Evolutionary conservation across 2,329 filamentous ascomycete species (phyloP).

Genomic region (Lasiodiplodia theobromae): DNA sequence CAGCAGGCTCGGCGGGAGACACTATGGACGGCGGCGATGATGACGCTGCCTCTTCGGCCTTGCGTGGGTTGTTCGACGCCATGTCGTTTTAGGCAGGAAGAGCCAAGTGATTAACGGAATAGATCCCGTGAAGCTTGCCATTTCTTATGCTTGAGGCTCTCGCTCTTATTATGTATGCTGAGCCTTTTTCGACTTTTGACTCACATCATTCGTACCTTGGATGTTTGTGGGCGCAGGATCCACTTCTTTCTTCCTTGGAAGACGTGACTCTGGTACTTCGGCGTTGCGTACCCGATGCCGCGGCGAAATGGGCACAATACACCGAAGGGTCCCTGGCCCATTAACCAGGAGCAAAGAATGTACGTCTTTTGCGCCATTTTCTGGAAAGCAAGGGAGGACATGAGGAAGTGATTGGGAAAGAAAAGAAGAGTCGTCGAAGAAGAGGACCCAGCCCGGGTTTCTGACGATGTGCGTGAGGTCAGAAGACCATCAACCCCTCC

Average conservation of each 20-base stretch:
- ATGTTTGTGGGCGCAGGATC: background rate
- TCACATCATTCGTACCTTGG: background rate
- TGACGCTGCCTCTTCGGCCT: too few species aligned
- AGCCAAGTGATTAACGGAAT: too few species aligned
- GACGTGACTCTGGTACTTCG: background rate
- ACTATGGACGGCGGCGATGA: background rate
- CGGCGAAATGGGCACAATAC: background rate
- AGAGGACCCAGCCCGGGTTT: too few species aligned
- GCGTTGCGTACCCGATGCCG: background rate
- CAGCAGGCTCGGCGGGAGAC: background rate
- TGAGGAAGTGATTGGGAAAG: too few species aligned
- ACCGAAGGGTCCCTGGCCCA: background rate
- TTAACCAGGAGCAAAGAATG: background rate
- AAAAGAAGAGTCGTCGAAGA: too few species aligned
- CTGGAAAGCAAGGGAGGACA: background rate
- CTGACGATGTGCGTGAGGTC: too few species aligned
- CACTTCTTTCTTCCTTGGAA: background rate
- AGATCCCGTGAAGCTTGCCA: background rate
- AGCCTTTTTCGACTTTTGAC: background rate
- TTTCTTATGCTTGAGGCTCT: background rate
- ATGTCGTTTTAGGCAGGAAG: background rate
- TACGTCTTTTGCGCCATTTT: background rate
- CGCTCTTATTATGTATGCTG: background rate
- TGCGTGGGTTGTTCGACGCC: background rate
- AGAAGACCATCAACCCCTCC: too few species aligned